Base-by-base conservation (phyloP, 371 early-diverging fungal species). In the Phascolomyces articulosus region DNA sequence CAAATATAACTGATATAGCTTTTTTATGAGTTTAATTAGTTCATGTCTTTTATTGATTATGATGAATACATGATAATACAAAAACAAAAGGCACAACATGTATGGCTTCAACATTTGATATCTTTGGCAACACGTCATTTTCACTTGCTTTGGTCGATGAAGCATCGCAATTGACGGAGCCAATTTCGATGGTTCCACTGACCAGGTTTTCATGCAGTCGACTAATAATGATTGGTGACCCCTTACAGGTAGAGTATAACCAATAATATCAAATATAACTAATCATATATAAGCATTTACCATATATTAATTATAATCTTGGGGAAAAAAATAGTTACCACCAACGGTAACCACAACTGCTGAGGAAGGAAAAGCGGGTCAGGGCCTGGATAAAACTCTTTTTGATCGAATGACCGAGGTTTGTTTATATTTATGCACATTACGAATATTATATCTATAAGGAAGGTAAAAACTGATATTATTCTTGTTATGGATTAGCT, bases 161-260 rank as follows among this genome's bases (percentile, higher is more conserved):
- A 72, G 89, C 91, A 10, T 91, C 91, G 40, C 93, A 92, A 60
- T 83, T 96, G 57, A 89, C 93, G 58, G 98, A 98, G 66, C 95
- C 97, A 0, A 78, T 96, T 76, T 87, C 92, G 0, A 73, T 97
- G 66, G 86, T 97, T 0, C 97, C 97, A 0, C 60, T 96, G 38
- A 68, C 82, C 4, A 77, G 89, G 13, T 90, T 93, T 41, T 67
- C 79, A 9, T 83, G 86, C 23, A 75, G 82, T 47, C 78, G 86
- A 18, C 68, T 94, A 7, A 79, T 98, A 11, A 78, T 97, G 56
- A 92, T 97, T 34, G 99, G 99, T 16, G 99, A 98, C 71, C 99
- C 98, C 1, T 69, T 86, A 21, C 84, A 83, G 72, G 79, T 79
- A 70, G 31, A 15, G 4, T 10, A 34, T 34, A 34, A 34, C 34